Conservation (phyloP, 768 basidiomycete genomes). For the Bullera alba region DNA sequence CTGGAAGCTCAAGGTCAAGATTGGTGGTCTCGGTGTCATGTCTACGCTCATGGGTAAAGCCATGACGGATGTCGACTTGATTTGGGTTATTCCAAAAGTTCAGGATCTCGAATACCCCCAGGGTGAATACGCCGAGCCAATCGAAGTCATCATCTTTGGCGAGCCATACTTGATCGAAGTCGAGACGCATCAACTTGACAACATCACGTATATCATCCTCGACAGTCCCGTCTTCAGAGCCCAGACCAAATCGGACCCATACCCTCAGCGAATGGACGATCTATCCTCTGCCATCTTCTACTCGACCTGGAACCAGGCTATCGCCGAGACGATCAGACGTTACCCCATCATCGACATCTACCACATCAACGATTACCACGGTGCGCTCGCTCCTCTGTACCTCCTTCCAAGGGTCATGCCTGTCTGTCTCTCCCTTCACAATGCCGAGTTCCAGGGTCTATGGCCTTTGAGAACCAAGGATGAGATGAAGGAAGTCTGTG, state of each 20-base stretch:
- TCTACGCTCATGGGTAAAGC: constrained; percentile 95
- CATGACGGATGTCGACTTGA: constrained; percentile 89
- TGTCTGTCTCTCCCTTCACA: constrained; percentile 84
- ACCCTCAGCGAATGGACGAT: constrained; percentile 95
- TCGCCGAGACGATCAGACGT: constrained; percentile 81
- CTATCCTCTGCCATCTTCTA: constrained; percentile 94
- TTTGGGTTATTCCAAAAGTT: constrained; percentile 92
- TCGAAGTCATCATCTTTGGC: constrained; percentile 93
- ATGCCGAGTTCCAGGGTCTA: constrained; percentile 94
- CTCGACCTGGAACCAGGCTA: constrained; percentile 96
- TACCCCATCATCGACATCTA: constrained; percentile 84
- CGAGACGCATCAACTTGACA: constrained; percentile 84
- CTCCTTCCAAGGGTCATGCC: constrained; percentile 85
- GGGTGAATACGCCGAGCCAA: constrained; percentile 84
- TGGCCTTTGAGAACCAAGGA: constrained; percentile 93
- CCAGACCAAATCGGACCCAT: constrained; percentile 91
- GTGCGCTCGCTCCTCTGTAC: constrained; percentile 82
- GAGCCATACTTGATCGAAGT: constrained; percentile 94
- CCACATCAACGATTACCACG: constrained; percentile 90
- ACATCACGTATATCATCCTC: constrained; percentile 89
- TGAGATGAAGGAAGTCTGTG: constrained; percentile 97
- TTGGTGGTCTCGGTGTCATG: constrained; percentile 96
- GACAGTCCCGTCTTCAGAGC: constrained; percentile 95
- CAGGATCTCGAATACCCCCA: constrained; percentile 88
- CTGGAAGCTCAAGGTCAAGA: constrained; percentile 97